Evolutionary conservation across 202 grass and related monocot species (phyloP), one percentile per base, ranked within the genome.

Genomic region (Schoenoplectus triqueter): DNA sequence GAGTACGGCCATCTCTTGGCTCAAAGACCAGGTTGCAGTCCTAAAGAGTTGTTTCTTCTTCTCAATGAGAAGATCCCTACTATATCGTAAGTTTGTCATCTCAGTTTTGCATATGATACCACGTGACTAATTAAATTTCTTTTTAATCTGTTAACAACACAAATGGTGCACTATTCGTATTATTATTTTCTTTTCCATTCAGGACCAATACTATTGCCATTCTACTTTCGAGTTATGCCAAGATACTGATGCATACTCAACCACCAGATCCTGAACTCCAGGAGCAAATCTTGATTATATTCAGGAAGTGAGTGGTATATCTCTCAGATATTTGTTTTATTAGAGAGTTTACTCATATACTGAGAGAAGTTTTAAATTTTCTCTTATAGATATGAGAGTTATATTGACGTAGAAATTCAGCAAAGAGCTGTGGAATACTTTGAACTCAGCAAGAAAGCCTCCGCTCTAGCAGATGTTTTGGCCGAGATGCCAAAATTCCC

Each of bases 401-500:
- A 96, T 89, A 99, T 99, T 0, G 96, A 99, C 69, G 96, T 96
- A 69, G 96, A 99, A 84, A 94, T 99, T 88, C 96, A 99, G 45
- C 96, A 99, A 87, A 91, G 96, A 86, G 88, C 96, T 56, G 91
- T 96, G 73, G 96, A 99, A 85, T 99, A 99, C 88, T 96, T 92
- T 90, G 91, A 94, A 73, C 85, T 99, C 61, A 91, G 90, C 87
- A 95, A 66, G 73, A 99, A 99, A 82, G 96, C 93, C 69, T 72
- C 90, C 85, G 88, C 93, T 90, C 91, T 99, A 69, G 81, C 88
- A 49, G 96, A 99, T 87, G 86, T 99, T 66, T 86, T 99, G 84
- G 96, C 96, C 21, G 96, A 99, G 94, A 99, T 99, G 96, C 96
- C 96, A 0, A 99, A 96, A 86, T 99, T 94, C 89, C 96, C 96